Evolutionary conservation across 495 filamentous ascomycete genomes (phyloP).

Genomic region (Daldinia childiae): DNA sequence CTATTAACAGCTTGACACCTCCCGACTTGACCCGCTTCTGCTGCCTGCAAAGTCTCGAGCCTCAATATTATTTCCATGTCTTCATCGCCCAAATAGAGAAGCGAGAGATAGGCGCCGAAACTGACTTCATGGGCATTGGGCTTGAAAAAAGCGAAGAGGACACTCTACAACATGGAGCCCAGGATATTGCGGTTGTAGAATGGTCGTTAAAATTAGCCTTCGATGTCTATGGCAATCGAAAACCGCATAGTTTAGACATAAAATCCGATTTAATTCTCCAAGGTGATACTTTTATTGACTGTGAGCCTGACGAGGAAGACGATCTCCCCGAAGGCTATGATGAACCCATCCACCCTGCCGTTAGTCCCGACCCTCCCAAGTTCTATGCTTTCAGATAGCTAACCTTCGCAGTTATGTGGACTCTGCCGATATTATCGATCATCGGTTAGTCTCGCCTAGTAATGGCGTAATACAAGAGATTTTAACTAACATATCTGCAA

Average conservation of each 20-base stretch:
- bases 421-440: slow-evolving; percentile 16
- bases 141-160: slow-evolving; percentile 5
- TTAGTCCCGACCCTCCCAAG: background rate
- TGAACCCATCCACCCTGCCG: background rate
- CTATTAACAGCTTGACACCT: background rate
- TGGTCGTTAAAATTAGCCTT: slow-evolving; percentile 1
- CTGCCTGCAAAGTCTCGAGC: slow-evolving; percentile 6
- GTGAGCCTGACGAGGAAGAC: slow-evolving; percentile 8
- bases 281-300: slow-evolving; percentile 11
- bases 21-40: background rate
- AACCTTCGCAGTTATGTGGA: background rate
- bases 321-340: background rate
- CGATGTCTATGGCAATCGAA: background rate
- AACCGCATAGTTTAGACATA: background rate
- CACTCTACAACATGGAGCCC: background rate
- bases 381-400: background rate
- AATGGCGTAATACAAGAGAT: background rate
- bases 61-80: slow-evolving; percentile 11
- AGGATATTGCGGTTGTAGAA: background rate
- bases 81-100: slow-evolving; percentile 16
- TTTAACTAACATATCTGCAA: slow-evolving; percentile 6
- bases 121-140: background rate
- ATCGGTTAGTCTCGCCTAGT: slow-evolving; percentile 5
- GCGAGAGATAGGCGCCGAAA: background rate
- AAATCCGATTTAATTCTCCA: slow-evolving; percentile 10